Evolutionary conservation across 129 eudicot species (phyloP), one percentile per base, ranked within the genome.

Genomic region (Scalesia atractyloides): DNA sequence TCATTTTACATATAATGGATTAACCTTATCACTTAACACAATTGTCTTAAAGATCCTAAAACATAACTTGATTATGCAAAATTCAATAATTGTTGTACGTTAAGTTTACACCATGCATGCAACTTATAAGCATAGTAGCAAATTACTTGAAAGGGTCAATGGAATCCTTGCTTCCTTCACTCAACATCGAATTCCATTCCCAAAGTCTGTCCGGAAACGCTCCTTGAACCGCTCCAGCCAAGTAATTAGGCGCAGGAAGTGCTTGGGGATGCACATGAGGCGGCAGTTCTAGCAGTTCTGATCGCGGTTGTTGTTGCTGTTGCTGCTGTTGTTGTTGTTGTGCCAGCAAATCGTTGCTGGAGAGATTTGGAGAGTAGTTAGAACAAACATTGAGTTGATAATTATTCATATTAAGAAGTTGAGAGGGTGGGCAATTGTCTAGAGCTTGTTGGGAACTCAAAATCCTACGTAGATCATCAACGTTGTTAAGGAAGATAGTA

Each of bases 181-280:
- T 67, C 15, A 75, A 56, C 65, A 76, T 71, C 22, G 84, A 73
- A 66, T 69, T 87, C 96, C 98, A 92, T 53, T 89, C 98, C 98
- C 98, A 92, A 63, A 92, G 70, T 18, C 94, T 66, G 7, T 88
- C 96, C 3, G 85, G 64, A 41, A 65, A 82, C 1, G 71, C 51
- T 26, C 71, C 80, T 36, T 73, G 88, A 49, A 68, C 48, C 20
- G 79, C 63, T 18, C 77, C 84, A 1, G 75, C 66, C 24, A 80
- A 54, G 62, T 70, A 72, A 57, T 69, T 68, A 24, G 80, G 76
- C 11, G 79, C 60, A 34, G 52, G 58, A 36, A 72, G 24, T 9
- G 70, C 74, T 30, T 69, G 82, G 3, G 62, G 71, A 6, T 34
- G 68, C 56, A 64, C 48, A 50, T 59, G 86, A 12, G 71, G 70